Evolutionary conservation across 345 rosid species (phyloP), one percentile per base, ranked within the genome.

Genomic region (Eucalyptus paniculata): DNA sequence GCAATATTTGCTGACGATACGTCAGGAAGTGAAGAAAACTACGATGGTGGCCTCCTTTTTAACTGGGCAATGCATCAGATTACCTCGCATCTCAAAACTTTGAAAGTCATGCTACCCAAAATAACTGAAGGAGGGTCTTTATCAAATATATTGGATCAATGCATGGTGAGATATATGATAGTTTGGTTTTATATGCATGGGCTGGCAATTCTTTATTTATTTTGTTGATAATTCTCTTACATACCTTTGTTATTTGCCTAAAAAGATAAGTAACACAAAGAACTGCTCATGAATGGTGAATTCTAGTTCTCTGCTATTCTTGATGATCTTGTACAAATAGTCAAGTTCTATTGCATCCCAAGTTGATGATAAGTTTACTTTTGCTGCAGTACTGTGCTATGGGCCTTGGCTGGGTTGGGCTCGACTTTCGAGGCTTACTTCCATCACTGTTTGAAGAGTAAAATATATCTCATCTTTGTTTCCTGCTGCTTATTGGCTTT

Each of bases 51-150:
- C 77, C 97, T 98, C 92, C 96, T 98, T 89, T 97, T 96, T 91
- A 95, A 98, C 91, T 98, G 99, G 99, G 97, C 98, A 87, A 97
- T 98, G 99, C 99, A 97, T 95, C 99, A 98, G 92, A 95, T 98
- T 88, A 97, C 97, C 81, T 94, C 98, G 67, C 98, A 98, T 94
- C 97, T 98, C 90, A 97, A 98, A 92, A 98, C 97, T 91, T 96
- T 97, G 53, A 96, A 97, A 93, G 86, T 96, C 90, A 95, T 96
- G 99, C 99, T 98, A 86, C 99, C 98, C 40, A 96, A 96, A 95
- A 95, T 98, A 93, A 96, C 97, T 54, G 99, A 98, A 92, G 99
- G 99, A 90, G 98, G 97, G 86, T 94, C 99, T 51, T 93, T 98
- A 56, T 96, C 99, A 89, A 98, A 97, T 94, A 98, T 98, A 87